A percentile compares a stretch with the other conserved stretches of the same genome.
phyloP scores from a whole-genome alignment of 371 early-diverging fungal species.

The Rhizomucor miehei region DNA sequence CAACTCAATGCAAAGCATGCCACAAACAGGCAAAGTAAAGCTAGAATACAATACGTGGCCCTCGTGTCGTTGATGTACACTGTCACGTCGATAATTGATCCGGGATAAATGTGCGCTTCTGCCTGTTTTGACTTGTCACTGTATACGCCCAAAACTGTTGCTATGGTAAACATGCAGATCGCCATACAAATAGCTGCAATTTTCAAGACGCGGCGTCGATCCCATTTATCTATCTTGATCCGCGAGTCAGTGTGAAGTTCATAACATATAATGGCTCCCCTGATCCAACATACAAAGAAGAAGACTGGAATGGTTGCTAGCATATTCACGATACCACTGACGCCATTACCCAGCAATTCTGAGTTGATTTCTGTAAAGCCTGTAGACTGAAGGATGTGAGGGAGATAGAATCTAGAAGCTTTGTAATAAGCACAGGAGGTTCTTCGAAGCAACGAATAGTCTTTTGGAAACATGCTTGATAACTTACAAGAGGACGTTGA shows the following conservation, averaged over 20 bases:
- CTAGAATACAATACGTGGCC: constrained; percentile 49
- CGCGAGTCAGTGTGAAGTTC: no score
- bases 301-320: constrained; percentile 22
- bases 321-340: constrained; percentile 19
- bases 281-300: constrained; percentile 20
- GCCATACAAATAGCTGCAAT: constrained; percentile 18
- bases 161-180: constrained; percentile 21
- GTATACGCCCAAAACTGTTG: constrained; percentile 28
- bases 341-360: constrained; percentile 19
- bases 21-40: constrained; percentile 62
- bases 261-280: background rate
- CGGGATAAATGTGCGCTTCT: background rate
- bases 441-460: background rate
- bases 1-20: constrained; percentile 61
- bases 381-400: constrained; percentile 62
- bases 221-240: constrained; percentile 29
- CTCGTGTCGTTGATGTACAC: constrained; percentile 18
- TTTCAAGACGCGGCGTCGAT: constrained; percentile 19
- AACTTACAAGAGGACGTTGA: constrained; percentile 70
- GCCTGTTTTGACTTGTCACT: constrained; percentile 1
- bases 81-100: constrained; percentile 6
- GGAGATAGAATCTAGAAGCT: constrained; percentile 51
- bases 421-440: background rate
- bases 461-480: no score
- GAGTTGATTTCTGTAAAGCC: constrained; percentile 52